Evolutionary conservation across 2,329 filamentous ascomycete genomes (phyloP), one percentile per base, ranked within the genome.

Genomic region (Alternaria burnsii): DNA sequence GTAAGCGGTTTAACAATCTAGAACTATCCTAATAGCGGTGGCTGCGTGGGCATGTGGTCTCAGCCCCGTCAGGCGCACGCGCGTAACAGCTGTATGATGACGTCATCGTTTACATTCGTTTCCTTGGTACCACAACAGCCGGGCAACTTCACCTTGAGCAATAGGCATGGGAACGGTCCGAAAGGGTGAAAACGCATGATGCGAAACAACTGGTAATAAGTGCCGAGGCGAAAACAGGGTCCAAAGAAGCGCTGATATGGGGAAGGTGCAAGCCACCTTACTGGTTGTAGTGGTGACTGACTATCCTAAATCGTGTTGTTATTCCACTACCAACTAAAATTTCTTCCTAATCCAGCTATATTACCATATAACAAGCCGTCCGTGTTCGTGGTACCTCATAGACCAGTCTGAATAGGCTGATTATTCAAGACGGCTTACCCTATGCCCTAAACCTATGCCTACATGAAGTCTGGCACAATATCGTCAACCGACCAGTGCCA

Each of bases 71-170:
- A 44, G 52, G 48, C 57, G 55, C 56, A 60, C 52, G 51, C 58
- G 61, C 52, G 47, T 51, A 41, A 55, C 51, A 41, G 24, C 46
- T 54, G 59, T 52, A 34, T 43, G 42, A 40, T 69, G 65, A 68
- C 65, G 61, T 69, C 65, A 66, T 59, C 43, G 51, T n/a, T 32
- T 46, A 28, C 36, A 34, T 8, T 38, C 52, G 40, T 22, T 36
- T 24, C 32, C 43, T 26, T 38, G 40, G 40, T 41, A 22, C 14
- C 26, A 28, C 41, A 48, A 24, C 10, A 32, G 28, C 34, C 34
- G 54, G 46, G 26, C 32, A 26, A 40, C 43, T 56, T 55, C 30
- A 58, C 46, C 53, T 40, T 22, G 53, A 50, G 48, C 41, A 32
- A 55, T 16, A 42, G 55, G 65, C 58, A 67, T 60, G 59, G 46